A percentile compares a stretch with the other conserved stretches of the same genome.
Conservation (phyloP, 2,329 filamentous ascomycete genomes). For the Sporothrix luriei region DNA sequence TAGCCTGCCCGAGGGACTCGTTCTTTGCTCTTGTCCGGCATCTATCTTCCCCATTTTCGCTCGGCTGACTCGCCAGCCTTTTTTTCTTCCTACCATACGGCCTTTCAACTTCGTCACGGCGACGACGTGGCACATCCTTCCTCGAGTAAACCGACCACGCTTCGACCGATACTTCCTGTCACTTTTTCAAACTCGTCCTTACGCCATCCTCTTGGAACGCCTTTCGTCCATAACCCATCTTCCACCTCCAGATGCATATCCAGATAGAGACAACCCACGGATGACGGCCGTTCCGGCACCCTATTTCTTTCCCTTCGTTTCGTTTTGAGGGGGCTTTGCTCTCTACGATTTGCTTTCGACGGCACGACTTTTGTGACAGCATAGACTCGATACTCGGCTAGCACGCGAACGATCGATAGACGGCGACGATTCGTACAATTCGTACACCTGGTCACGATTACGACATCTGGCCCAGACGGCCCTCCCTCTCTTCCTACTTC, state of each 20-base stretch:
- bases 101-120: slow-evolving; percentile 4
- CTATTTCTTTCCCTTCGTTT: not conserved
- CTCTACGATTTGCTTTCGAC: not conserved
- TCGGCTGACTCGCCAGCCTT: not conserved
- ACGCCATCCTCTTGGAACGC: not conserved
- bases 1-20: slow-evolving; percentile 27
- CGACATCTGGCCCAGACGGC: not conserved
- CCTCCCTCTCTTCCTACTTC: too few species aligned
- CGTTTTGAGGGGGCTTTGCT: not conserved
- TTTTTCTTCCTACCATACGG: not conserved
- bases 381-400: slow-evolving; percentile 9
- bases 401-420: not conserved
- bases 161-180: not conserved
- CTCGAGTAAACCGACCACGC: slow-evolving; percentile 1
- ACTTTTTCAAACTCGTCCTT: not conserved
- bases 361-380: not conserved
- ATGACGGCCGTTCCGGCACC: slow-evolving; percentile 36
- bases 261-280: slow-evolving; percentile 25
- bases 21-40: slow-evolving; percentile 6
- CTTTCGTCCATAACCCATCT: not conserved
- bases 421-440: not conserved
- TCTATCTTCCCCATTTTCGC: not conserved
- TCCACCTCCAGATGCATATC: slow-evolving; percentile 33
- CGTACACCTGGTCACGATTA: not conserved
- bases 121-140: slow-evolving; percentile 8